phyloP scores from a whole-genome alignment of 192 early-diverging fungal genomes.

The Chytriomyces hyalinus region DNA sequence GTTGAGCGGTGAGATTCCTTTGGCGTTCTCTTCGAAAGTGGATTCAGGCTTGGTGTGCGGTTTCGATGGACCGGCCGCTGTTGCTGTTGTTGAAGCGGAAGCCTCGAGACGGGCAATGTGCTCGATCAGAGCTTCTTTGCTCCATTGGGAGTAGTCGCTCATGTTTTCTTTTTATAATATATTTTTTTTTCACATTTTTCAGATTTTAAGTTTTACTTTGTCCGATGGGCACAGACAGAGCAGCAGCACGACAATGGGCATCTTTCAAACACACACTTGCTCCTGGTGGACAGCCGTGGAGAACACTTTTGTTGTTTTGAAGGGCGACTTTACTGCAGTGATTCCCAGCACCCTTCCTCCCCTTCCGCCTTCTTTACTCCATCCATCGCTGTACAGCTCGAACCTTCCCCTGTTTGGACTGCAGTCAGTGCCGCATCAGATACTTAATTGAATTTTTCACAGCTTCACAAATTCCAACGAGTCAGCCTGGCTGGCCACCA shows the following conservation, averaged over 20 bases:
- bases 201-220: conserved; percentile 25
- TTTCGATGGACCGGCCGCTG: not conserved
- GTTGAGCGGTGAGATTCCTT: not conserved
- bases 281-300: no score
- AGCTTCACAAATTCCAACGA: no score
- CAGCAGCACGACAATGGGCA: conserved; percentile 15
- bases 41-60: not conserved
- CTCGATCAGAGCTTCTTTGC: conserved; percentile 61
- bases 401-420: no score
- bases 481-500: no score
- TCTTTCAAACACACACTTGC: no score
- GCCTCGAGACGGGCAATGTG: conserved; percentile 53
- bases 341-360: no score
- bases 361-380: no score
- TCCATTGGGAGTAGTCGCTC: conserved; percentile 53
- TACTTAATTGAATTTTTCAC: no score
- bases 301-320: no score
- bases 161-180: not conserved
- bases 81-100: not conserved
- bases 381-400: no score
- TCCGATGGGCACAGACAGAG: conserved; percentile 56
- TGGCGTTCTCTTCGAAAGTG: not conserved
- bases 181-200: conserved; percentile 4
- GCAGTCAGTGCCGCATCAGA: no score
- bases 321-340: no score